phyloP scores from a whole-genome alignment of 2,329 filamentous ascomycete species.

The Nakataea oryzae region DNA sequence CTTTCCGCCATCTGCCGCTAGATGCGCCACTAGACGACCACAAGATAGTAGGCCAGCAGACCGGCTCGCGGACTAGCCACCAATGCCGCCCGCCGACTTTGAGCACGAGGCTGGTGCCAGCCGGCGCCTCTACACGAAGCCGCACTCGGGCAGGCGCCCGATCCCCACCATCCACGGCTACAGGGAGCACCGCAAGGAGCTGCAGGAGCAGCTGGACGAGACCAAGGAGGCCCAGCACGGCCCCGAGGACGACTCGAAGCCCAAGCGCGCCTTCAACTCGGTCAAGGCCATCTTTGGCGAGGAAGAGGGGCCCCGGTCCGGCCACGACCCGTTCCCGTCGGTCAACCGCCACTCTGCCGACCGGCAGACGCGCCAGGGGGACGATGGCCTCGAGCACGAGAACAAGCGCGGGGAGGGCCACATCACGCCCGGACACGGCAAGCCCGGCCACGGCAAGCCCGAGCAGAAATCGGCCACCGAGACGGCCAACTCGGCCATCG shows the following conservation, averaged over 20 bases:
- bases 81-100: conserved; percentile 1
- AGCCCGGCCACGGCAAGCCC: conserved; percentile 12
- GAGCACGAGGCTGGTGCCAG: conserved; percentile 1
- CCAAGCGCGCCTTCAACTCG: conserved; percentile 22
- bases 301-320: conserved; percentile 16
- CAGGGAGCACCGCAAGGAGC: conserved; percentile 5
- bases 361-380: conserved; percentile 5
- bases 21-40: not conserved
- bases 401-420: not conserved
- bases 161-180: conserved; percentile 5
- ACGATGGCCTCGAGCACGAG: conserved; percentile 8
- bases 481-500: conserved; percentile 22
- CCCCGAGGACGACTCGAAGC: conserved; percentile 22
- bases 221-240: conserved; percentile 16
- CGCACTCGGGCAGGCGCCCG: conserved; percentile 3
- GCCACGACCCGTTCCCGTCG: conserved; percentile 24
- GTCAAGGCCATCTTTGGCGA: conserved; percentile 24
- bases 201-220: conserved; percentile 1
- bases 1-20: not conserved
- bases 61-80: not conserved
- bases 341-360: conserved; percentile 20
- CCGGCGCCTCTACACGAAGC: conserved; percentile 1
- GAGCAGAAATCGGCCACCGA: conserved; percentile 22
- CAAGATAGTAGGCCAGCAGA: not conserved
- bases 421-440: not conserved